These are phyloP conservation scores for Globisporangium irregulare DNA, from an alignment of 352 stramenopile genomes.

Conservation along the genomic window DNA sequence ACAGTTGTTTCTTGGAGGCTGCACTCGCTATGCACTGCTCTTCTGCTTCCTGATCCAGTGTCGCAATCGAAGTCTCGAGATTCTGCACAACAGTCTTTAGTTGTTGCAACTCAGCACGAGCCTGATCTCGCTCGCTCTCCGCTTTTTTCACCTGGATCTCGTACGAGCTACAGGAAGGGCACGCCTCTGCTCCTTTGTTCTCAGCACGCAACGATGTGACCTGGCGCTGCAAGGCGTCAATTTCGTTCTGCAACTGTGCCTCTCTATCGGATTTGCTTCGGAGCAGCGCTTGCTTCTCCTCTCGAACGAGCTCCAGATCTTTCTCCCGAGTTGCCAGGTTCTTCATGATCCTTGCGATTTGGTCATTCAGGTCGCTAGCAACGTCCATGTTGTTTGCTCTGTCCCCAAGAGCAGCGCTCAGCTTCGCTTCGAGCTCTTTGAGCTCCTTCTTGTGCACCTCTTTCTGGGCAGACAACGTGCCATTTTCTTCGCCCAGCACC, in stretches of 20 bases:
- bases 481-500: not conserved
- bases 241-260: not conserved
- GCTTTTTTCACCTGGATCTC: slow-evolving; percentile 14
- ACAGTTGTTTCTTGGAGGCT: not conserved
- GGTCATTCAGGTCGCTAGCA: not conserved
- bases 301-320: not conserved
- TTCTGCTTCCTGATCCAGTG: slow-evolving; percentile 19
- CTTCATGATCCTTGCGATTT: not conserved
- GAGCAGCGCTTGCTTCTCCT: not conserved
- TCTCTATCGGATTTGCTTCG: not conserved
- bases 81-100: slow-evolving; percentile 6
- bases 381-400: not conserved
- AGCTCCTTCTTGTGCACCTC: not conserved
- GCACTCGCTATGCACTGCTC: not conserved
- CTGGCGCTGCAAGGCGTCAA: not conserved
- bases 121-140: slow-evolving; percentile 15
- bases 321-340: not conserved
- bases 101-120: slow-evolving; percentile 13
- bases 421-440: slow-evolving; percentile 1
- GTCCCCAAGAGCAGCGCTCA: not conserved
- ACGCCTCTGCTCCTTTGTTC: not conserved
- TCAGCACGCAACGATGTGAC: not conserved
- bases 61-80: not conserved
- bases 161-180: not conserved
- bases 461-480: not conserved